Evolutionary conservation across 371 early-diverging fungal species (phyloP).

Genomic region (Rhizopus microsporus): DNA sequence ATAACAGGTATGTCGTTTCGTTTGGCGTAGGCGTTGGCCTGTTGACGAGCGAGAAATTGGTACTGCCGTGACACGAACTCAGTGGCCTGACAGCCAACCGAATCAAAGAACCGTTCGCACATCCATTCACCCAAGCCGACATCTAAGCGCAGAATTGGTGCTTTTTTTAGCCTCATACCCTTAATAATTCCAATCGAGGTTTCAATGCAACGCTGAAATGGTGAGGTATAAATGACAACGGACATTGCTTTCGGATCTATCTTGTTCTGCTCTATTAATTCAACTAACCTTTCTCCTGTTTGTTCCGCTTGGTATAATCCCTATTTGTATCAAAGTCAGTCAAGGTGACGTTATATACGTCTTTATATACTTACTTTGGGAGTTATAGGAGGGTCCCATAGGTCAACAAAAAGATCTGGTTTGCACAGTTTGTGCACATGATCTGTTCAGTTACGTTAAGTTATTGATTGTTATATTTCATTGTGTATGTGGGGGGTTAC

Average conservation of each 20-base stretch:
- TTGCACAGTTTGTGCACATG: slow-evolving; percentile 41
- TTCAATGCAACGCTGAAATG: slow-evolving; percentile 52
- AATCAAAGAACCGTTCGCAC: slow-evolving; percentile 45
- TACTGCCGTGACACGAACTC: slow-evolving; percentile 34
- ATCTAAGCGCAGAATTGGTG: slow-evolving; percentile 31
- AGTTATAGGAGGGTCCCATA: slow-evolving; percentile 48
- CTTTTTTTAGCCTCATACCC: slow-evolving; percentile 16
- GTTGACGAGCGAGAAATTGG: slow-evolving; percentile 38
- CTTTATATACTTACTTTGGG: slow-evolving; percentile 12
- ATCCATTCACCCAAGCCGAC: slow-evolving; percentile 51
- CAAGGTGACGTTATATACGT: not conserved
- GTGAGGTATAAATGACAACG: slow-evolving; percentile 44
- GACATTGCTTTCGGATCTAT: slow-evolving; percentile 16
- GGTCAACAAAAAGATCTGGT: slow-evolving; percentile 42
- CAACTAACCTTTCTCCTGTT: not conserved
- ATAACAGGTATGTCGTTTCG: slow-evolving; percentile 4
- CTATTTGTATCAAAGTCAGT: not conserved
- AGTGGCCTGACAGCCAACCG: slow-evolving; percentile 30
- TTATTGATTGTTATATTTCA: not conserved
- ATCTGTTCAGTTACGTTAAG: slow-evolving; percentile 24
- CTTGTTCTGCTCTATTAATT: slow-evolving; percentile 12
- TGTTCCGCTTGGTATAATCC: slow-evolving; percentile 7
- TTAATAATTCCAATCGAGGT: slow-evolving; percentile 38
- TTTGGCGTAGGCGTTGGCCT: slow-evolving; percentile 25
- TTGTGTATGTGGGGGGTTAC: slow-evolving; percentile 3